phyloP scores from a whole-genome alignment of 192 early-diverging fungal genomes.

The Mortierella claussenii region DNA sequence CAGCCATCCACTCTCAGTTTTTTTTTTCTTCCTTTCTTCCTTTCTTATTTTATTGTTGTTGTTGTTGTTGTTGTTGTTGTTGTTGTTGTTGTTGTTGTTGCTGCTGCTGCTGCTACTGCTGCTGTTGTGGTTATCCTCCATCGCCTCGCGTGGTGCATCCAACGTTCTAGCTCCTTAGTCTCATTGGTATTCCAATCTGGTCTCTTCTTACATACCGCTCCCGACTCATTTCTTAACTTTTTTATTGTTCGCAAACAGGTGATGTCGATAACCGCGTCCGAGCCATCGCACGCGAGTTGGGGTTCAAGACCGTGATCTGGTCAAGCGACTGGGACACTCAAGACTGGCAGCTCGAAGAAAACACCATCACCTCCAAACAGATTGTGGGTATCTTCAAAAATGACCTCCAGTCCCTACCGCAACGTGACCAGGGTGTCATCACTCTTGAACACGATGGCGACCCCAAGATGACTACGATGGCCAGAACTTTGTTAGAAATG shows the following conservation, averaged over 20 bases:
- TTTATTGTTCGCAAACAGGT: constrained; percentile 10
- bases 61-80: too few relatives aligned
- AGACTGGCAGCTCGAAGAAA: constrained; percentile 60
- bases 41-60: background rate
- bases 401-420: constrained; percentile 6
- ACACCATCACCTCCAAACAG: constrained; percentile 29
- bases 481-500: constrained; percentile 35
- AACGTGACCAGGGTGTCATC: constrained; percentile 25
- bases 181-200: too few relatives aligned
- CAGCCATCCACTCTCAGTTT: background rate
- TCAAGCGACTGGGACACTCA: constrained; percentile 60
- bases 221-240: background rate
- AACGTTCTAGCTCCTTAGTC: too few relatives aligned
- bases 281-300: constrained; percentile 40
- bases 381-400: constrained; percentile 39
- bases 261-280: constrained; percentile 40
- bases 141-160: too few relatives aligned
- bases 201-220: too few relatives aligned
- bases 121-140: too few relatives aligned
- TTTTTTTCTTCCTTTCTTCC: background rate
- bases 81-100: too few relatives aligned
- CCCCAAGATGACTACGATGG: constrained; percentile 21
- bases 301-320: constrained; percentile 65
- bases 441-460: constrained; percentile 47
- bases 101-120: too few relatives aligned